A percentile compares a stretch with the other conserved stretches of the same genome.
phyloP scores from a whole-genome alignment of 768 basidiomycete species.

The Pleurotus tuber-regium region DNA sequence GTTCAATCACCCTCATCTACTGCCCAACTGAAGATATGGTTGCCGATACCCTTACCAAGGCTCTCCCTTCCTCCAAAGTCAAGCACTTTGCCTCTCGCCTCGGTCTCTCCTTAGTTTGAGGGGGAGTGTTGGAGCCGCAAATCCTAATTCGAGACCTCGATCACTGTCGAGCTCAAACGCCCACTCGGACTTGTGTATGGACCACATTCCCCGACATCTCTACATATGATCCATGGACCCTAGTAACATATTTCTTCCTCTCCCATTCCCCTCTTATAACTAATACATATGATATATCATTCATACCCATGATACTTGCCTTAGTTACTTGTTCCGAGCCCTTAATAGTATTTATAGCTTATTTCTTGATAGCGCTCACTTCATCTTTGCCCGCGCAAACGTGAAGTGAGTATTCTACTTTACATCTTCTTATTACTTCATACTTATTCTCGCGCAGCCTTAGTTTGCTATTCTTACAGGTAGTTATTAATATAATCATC shows the following conservation, averaged over 20 bases:
- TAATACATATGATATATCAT: too few relatives aligned
- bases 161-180: neutral
- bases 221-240: too few relatives aligned
- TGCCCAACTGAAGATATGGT: slow-evolving; percentile 22
- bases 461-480: neutral
- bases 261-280: too few relatives aligned
- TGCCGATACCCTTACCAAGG: slow-evolving; percentile 27
- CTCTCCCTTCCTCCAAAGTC: slow-evolving; percentile 11
- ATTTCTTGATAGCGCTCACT: too few relatives aligned
- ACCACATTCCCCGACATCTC: too few relatives aligned
- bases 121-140: neutral
- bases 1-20: slow-evolving; percentile 11
- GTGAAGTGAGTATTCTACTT: too few relatives aligned
- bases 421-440: too few relatives aligned
- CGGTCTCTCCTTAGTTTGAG: slow-evolving; percentile 4
- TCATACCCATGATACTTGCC: neutral
- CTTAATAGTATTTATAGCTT: too few relatives aligned
- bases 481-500: neutral
- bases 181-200: neutral
- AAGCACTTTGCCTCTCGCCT: slow-evolving; percentile 7
- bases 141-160: neutral
- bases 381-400: too few relatives aligned
- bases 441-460: neutral
- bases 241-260: too few relatives aligned
- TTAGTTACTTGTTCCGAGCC: too few relatives aligned